Conservation (phyloP, 192 early-diverging fungal species). For the Coemansia sp. region DNA sequence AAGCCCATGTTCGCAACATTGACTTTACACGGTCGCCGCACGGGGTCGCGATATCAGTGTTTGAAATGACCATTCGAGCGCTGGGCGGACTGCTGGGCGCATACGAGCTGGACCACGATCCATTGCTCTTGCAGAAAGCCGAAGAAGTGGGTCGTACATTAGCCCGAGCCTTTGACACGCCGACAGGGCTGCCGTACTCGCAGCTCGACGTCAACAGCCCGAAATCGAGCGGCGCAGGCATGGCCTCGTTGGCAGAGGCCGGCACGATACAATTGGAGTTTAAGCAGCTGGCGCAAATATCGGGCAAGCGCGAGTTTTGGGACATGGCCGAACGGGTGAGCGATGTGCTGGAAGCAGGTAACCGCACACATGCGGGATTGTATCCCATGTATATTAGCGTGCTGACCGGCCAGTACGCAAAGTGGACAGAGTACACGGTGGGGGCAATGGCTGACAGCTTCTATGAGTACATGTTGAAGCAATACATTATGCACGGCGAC, state of each 20-base stretch:
- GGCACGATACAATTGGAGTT: slow-evolving; percentile 87
- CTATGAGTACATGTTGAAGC: slow-evolving; percentile 94
- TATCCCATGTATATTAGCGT: slow-evolving; percentile 66
- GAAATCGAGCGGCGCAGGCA: neutral
- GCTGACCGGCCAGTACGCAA: slow-evolving; percentile 20
- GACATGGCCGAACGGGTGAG: slow-evolving; percentile 64
- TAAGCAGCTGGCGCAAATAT: slow-evolving; percentile 76
- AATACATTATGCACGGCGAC: slow-evolving; percentile 76
- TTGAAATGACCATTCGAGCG: slow-evolving; percentile 86
- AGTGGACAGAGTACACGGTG: slow-evolving; percentile 59
- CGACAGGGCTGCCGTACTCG: slow-evolving; percentile 66
- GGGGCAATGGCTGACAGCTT: slow-evolving; percentile 87
- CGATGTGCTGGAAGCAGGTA: slow-evolving; percentile 47
- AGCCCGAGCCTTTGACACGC: slow-evolving; percentile 65
- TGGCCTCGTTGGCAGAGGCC: slow-evolving; percentile 62
- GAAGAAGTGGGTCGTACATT: slow-evolving; percentile 74
- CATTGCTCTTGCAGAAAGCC: slow-evolving; percentile 68
- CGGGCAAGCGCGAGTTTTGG: slow-evolving; percentile 74
- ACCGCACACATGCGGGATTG: slow-evolving; percentile 62
- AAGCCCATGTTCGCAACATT: slow-evolving; percentile 62
- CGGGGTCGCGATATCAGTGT: slow-evolving; percentile 36
- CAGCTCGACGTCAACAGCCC: slow-evolving; percentile 57
- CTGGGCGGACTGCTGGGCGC: slow-evolving; percentile 82
- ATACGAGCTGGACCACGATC: slow-evolving; percentile 70
- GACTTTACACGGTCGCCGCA: slow-evolving; percentile 43